phyloP scores from a whole-genome alignment of 176 grass and related monocot species.

The Hsuehochloa calcarea region DNA sequence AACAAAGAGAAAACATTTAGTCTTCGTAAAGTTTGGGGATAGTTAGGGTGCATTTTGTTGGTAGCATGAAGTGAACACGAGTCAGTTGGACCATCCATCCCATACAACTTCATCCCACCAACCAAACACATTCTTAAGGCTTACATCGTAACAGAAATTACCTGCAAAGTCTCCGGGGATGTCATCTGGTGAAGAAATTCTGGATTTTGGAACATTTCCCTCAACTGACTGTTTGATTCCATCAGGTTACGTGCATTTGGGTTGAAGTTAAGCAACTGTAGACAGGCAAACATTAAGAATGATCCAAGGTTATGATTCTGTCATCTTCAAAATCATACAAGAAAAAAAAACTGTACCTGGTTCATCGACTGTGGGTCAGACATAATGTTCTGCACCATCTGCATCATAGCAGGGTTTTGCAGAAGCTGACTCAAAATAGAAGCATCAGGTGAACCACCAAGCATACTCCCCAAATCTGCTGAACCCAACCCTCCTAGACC shows the following conservation, averaged over 20 bases:
- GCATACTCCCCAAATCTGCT: constrained; percentile 59
- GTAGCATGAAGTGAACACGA: neutral
- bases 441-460: constrained; percentile 58
- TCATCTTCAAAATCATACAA: constrained; percentile 19
- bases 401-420: constrained; percentile 97
- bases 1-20: constrained; percentile 12
- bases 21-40: neutral
- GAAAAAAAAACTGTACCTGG: constrained; percentile 52
- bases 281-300: constrained; percentile 34
- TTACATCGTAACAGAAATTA: constrained; percentile 23
- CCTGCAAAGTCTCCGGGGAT: constrained; percentile 92
- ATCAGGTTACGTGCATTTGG: constrained; percentile 72
- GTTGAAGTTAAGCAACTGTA: constrained; percentile 80
- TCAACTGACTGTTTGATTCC: constrained; percentile 83
- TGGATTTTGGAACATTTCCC: constrained; percentile 94
- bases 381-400: constrained; percentile 93
- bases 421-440: constrained; percentile 66
- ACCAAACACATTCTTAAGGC: neutral
- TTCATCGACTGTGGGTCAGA: constrained; percentile 89
- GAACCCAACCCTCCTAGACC: constrained; percentile 65
- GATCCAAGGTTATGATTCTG: neutral
- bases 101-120: neutral
- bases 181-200: constrained; percentile 91
- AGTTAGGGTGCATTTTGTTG: neutral
- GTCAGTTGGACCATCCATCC: neutral